Conservation (phyloP, 495 filamentous ascomycete species). For the Penicillium lividum region DNA sequence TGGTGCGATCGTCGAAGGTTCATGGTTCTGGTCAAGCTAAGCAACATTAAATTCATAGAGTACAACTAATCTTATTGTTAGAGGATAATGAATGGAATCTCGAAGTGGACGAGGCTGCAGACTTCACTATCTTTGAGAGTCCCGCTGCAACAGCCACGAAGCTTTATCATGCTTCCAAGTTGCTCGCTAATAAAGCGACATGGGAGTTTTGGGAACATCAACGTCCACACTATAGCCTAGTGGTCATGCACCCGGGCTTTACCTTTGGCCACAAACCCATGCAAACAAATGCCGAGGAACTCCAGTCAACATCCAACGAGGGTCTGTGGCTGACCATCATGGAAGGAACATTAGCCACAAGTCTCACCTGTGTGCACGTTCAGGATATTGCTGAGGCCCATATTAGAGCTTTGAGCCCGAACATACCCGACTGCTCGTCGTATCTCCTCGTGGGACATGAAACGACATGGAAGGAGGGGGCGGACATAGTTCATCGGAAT, state of each 20-base stretch:
- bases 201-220: slow-evolving; percentile 24
- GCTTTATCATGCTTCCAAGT: slow-evolving; percentile 35
- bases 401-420: slow-evolving; percentile 31
- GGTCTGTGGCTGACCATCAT: slow-evolving; percentile 25
- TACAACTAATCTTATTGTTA: slow-evolving; percentile 7
- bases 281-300: slow-evolving; percentile 28
- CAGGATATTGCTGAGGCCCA: slow-evolving; percentile 43
- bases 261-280: slow-evolving; percentile 33
- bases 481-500: slow-evolving; percentile 24
- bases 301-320: slow-evolving; percentile 20
- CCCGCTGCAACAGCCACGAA: slow-evolving; percentile 16
- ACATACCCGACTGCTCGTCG: slow-evolving; percentile 25
- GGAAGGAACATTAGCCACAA: slow-evolving; percentile 9
- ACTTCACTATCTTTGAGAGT: slow-evolving; percentile 20
- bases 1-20: slow-evolving; percentile 28
- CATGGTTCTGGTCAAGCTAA: not conserved
- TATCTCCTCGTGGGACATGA: slow-evolving; percentile 29
- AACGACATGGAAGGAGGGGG: slow-evolving; percentile 31
- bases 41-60: no score
- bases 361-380: slow-evolving; percentile 35
- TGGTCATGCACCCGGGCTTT: slow-evolving; percentile 32
- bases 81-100: slow-evolving; percentile 38
- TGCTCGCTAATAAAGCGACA: slow-evolving; percentile 31
- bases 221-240: slow-evolving; percentile 32
- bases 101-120: slow-evolving; percentile 22